phyloP scores from a whole-genome alignment of 441 rosid genomes.

The Biscutella laevigata region DNA sequence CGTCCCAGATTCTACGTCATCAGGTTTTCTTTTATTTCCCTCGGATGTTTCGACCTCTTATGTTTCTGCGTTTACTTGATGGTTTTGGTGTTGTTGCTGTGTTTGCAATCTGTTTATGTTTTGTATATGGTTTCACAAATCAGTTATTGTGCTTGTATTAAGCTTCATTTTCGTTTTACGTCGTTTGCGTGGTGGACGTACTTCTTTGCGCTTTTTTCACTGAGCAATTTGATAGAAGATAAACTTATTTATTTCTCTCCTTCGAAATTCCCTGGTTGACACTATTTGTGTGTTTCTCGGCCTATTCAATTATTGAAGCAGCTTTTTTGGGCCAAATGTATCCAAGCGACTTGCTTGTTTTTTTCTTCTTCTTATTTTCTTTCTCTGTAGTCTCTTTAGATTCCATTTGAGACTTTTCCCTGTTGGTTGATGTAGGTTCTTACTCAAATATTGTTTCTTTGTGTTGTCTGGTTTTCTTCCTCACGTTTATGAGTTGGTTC shows the following conservation, averaged over 20 bases:
- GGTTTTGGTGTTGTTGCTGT: background rate
- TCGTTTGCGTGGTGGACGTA: background rate
- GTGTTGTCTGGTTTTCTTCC: background rate
- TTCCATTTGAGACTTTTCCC: background rate
- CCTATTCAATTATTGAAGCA: no score
- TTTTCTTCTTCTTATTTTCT: background rate
- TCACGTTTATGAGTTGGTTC: background rate
- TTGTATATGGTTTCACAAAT: background rate
- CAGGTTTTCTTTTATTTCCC: slow-evolving; percentile 17
- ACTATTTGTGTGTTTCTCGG: no score
- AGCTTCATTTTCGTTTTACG: background rate
- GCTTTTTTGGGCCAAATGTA: no score
- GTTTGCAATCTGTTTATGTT: background rate
- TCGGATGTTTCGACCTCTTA: no score
- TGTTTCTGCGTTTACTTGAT: no score
- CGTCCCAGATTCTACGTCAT: slow-evolving; percentile 18
- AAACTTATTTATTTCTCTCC: no score
- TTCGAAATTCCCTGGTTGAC: background rate
- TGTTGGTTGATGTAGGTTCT: background rate
- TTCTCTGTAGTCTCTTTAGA: no score
- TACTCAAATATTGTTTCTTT: background rate
- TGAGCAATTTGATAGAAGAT: background rate
- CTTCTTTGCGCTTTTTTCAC: background rate
- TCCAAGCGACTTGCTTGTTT: no score
- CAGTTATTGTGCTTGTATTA: background rate